phyloP scores from a whole-genome alignment of 2,329 filamentous ascomycete genomes.

The Arthrobotrys sphaeroides region DNA sequence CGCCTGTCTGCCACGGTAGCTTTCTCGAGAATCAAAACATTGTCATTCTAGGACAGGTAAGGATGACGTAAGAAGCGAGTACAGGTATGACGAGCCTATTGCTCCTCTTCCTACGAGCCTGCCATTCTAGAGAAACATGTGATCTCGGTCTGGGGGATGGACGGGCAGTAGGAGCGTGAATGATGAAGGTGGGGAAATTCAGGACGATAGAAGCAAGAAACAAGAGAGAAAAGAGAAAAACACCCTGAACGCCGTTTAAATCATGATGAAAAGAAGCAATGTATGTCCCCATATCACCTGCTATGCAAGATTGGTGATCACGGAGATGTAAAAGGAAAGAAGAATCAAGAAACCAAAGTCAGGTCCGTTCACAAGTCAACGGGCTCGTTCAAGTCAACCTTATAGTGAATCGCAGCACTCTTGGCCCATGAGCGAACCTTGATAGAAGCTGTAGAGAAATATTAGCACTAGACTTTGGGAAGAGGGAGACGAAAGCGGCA shows the following conservation, averaged over 20 bases:
- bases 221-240: slow-evolving; percentile 17
- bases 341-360: slow-evolving; percentile 16
- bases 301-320: slow-evolving; percentile 44
- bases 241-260: slow-evolving; percentile 52
- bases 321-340: slow-evolving; percentile 29
- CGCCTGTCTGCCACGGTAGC: neutral
- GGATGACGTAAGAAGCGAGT: slow-evolving; percentile 34
- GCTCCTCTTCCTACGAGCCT: slow-evolving; percentile 33
- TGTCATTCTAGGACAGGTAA: slow-evolving; percentile 29
- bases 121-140: slow-evolving; percentile 17
- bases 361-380: slow-evolving; percentile 36
- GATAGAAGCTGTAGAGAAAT: slow-evolving; percentile 57
- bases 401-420: slow-evolving; percentile 47
- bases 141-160: neutral
- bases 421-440: slow-evolving; percentile 54
- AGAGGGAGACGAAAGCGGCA: neutral
- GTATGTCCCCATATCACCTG: slow-evolving; percentile 47
- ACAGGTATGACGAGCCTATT: slow-evolving; percentile 35
- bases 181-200: slow-evolving; percentile 8
- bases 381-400: slow-evolving; percentile 45
- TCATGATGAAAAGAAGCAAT: slow-evolving; percentile 47
- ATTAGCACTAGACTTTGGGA: slow-evolving; percentile 54
- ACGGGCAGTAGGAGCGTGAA: neutral
- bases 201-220: slow-evolving; percentile 31
- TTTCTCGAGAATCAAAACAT: slow-evolving; percentile 43